These are phyloP conservation scores for Bacterosira constricta DNA, from an alignment of 108 stramenopile species.

Conservation along the genomic window DNA sequence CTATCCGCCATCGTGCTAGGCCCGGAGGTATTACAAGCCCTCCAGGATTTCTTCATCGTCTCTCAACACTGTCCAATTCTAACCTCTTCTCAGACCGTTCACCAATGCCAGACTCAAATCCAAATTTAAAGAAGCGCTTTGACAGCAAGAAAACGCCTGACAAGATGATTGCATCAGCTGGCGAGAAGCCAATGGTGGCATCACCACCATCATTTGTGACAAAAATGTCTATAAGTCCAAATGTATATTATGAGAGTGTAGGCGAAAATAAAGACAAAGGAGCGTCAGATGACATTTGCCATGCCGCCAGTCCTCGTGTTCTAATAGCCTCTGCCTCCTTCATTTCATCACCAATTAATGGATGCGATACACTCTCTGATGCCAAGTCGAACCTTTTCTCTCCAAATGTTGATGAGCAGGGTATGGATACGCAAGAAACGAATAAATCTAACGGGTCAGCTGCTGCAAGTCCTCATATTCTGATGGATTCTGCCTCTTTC, in stretches of 20 bases:
- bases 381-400: conserved; percentile 7
- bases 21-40: conserved; percentile 5
- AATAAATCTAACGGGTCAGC: too few relatives aligned
- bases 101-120: conserved; percentile 18
- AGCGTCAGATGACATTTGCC: not conserved
- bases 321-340: not conserved
- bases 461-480: not conserved
- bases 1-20: conserved; percentile 10
- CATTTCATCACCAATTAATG: conserved; percentile 4
- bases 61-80: conserved; percentile 7
- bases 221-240: conserved; percentile 7
- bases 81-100: conserved; percentile 5
- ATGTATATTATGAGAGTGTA: not conserved
- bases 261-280: not conserved
- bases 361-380: not conserved
- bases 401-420: not conserved
- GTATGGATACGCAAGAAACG: too few relatives aligned
- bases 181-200: not conserved
- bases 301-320: conserved; percentile 10
- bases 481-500: not conserved
- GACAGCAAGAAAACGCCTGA: conserved; percentile 26
- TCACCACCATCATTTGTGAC: not conserved
- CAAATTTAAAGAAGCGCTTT: conserved; percentile 11
- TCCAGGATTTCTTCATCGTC: conserved; percentile 6
- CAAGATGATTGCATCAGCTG: not conserved